Conservation (phyloP, 306 rosid species). For the Luffa aegyptiaca region DNA sequence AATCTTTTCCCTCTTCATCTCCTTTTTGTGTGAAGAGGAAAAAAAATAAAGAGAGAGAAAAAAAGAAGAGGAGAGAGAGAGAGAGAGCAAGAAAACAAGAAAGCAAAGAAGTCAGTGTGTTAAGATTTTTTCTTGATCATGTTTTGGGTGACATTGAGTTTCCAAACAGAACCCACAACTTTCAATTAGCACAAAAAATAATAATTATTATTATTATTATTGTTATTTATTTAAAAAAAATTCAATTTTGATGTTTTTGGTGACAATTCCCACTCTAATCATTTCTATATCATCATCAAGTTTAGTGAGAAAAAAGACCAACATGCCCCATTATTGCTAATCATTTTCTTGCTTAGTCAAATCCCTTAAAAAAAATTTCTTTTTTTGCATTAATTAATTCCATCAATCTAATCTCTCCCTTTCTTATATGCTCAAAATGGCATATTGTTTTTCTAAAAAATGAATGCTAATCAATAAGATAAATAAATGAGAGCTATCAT, state of each 20-base stretch:
- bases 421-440: background rate
- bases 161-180: conserved; percentile 21
- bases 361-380: conserved; percentile 15
- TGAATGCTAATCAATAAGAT: background rate
- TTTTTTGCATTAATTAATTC: conserved; percentile 14
- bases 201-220: conserved; percentile 9
- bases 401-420: background rate
- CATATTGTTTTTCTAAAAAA: background rate
- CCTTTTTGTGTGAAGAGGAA: background rate
- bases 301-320: conserved; percentile 32
- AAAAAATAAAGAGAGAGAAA: background rate
- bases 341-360: conserved; percentile 38
- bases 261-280: conserved; percentile 38
- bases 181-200: background rate
- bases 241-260: background rate
- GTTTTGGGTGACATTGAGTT: conserved; percentile 68
- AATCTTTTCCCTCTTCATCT: background rate
- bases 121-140: conserved; percentile 51
- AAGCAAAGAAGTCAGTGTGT: conserved; percentile 42
- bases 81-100: conserved; percentile 55
- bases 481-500: background rate
- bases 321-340: conserved; percentile 17
- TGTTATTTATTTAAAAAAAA: background rate
- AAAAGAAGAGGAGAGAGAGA: background rate
- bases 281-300: conserved; percentile 52